These are phyloP conservation scores for Botrytis byssoidea DNA, from an alignment of 2,329 filamentous ascomycete species.

Conservation along the genomic window DNA sequence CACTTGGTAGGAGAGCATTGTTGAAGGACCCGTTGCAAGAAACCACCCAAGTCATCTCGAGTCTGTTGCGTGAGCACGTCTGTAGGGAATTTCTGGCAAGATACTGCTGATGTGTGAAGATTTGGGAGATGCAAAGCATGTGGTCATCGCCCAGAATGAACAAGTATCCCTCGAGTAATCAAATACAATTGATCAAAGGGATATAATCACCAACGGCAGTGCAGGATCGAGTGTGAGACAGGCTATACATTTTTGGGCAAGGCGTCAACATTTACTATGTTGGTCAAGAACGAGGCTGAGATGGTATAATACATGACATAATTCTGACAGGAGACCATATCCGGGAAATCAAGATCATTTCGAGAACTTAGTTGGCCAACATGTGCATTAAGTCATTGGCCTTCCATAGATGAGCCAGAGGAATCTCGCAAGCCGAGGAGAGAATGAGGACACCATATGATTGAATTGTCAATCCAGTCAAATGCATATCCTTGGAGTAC, in stretches of 20 bases:
- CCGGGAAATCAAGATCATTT: neutral
- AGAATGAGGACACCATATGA: too few species aligned
- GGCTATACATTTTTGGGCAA: too few species aligned
- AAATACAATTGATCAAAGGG: neutral
- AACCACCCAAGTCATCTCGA: neutral
- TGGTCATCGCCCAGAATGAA: neutral
- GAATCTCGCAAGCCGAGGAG: neutral
- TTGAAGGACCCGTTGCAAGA: neutral
- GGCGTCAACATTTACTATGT: neutral
- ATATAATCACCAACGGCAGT: neutral
- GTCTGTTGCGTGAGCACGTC: neutral
- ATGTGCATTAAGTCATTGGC: neutral
- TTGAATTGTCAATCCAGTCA: neutral
- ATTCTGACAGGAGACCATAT: neutral
- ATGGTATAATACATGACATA: neutral
- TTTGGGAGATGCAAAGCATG: neutral
- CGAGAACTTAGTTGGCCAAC: neutral
- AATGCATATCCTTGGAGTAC: neutral
- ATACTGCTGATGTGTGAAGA: neutral
- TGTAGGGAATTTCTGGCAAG: neutral
- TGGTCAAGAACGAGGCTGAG: neutral
- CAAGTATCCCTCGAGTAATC: neutral
- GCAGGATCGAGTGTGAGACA: neutral
- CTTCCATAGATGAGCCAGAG: neutral
- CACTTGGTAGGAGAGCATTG: neutral